phyloP scores from a whole-genome alignment of 1,139 yeast genomes.

The Kurtzmaniella natalensis region DNA sequence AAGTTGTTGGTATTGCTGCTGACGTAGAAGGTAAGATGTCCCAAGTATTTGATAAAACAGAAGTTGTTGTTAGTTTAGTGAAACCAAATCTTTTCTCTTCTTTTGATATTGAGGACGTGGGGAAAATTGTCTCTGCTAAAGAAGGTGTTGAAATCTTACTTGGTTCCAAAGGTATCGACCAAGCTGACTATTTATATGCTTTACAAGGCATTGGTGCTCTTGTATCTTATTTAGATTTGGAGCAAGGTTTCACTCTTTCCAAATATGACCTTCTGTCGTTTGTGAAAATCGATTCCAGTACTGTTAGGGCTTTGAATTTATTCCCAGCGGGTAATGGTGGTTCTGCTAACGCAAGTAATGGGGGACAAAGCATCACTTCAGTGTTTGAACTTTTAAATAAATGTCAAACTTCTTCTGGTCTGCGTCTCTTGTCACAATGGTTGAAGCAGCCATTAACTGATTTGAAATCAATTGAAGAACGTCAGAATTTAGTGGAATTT shows the following conservation, averaged over 20 bases:
- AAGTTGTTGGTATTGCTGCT: slow-evolving; percentile 59
- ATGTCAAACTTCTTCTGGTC: slow-evolving; percentile 84
- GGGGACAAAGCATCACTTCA: slow-evolving; percentile 33
- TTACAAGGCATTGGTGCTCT: slow-evolving; percentile 58
- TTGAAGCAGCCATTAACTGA: slow-evolving; percentile 87
- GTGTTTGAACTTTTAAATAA: slow-evolving; percentile 79
- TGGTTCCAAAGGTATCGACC: slow-evolving; percentile 53
- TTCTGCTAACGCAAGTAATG: background rate
- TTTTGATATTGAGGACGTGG: slow-evolving; percentile 66
- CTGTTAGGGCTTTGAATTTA: slow-evolving; percentile 80
- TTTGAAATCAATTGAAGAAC: slow-evolving; percentile 49
- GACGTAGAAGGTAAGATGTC: slow-evolving; percentile 45
- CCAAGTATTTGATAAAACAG: slow-evolving; percentile 63
- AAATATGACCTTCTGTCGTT: slow-evolving; percentile 69
- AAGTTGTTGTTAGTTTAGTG: slow-evolving; percentile 61
- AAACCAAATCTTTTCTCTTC: slow-evolving; percentile 53
- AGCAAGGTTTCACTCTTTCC: slow-evolving; percentile 45
- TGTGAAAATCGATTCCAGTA: slow-evolving; percentile 89
- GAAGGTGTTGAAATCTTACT: slow-evolving; percentile 46
- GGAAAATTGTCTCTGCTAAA: slow-evolving; percentile 48
- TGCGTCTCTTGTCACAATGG: slow-evolving; percentile 88
- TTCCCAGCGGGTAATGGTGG: slow-evolving; percentile 50
- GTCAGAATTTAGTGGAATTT: slow-evolving; percentile 71
- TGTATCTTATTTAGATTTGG: slow-evolving; percentile 56
- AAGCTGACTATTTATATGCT: slow-evolving; percentile 29